These are phyloP conservation scores for Juglanconis juglandina DNA, from an alignment of 2,329 filamentous ascomycete species.

Conservation along the genomic window DNA sequence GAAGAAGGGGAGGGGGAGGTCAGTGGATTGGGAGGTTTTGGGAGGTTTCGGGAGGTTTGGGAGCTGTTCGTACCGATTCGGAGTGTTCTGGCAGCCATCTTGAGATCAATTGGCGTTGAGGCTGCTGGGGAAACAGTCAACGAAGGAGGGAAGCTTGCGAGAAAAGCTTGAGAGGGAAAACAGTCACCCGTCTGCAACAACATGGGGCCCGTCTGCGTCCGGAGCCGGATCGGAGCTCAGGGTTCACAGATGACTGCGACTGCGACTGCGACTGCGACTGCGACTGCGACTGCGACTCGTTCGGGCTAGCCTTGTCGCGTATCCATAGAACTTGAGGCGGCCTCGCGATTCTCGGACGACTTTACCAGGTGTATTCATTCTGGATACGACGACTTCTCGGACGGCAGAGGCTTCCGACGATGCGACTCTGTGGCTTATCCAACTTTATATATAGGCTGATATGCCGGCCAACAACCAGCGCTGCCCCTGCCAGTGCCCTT, in stretches of 20 bases:
- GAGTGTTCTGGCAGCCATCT: slow-evolving; percentile 62
- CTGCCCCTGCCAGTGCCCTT: no score
- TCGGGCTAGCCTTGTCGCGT: no score
- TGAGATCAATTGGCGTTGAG: slow-evolving; percentile 19
- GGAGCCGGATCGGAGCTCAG: slow-evolving; percentile 15
- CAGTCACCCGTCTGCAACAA: slow-evolving; percentile 6
- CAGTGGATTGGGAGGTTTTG: background rate
- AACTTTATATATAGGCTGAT: no score
- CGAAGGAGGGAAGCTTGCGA: background rate
- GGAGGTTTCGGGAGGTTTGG: background rate
- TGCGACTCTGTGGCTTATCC: no score
- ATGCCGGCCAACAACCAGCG: no score
- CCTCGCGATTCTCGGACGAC: no score
- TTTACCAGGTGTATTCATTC: no score
- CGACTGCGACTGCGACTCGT: no score
- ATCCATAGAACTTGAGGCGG: no score
- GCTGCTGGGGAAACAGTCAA: background rate
- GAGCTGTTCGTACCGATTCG: slow-evolving; percentile 54
- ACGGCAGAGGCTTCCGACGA: no score
- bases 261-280: background rate
- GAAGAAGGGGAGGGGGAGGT: background rate
- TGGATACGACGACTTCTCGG: no score
- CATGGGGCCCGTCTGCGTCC: slow-evolving; percentile 10
- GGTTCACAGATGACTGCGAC: background rate
- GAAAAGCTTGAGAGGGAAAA: background rate